Percentiles rank a stretch among this genome's conserved stretches.
Evolutionary conservation across 768 basidiomycete genomes (phyloP).

Genomic region (Russula dissimulans): DNA sequence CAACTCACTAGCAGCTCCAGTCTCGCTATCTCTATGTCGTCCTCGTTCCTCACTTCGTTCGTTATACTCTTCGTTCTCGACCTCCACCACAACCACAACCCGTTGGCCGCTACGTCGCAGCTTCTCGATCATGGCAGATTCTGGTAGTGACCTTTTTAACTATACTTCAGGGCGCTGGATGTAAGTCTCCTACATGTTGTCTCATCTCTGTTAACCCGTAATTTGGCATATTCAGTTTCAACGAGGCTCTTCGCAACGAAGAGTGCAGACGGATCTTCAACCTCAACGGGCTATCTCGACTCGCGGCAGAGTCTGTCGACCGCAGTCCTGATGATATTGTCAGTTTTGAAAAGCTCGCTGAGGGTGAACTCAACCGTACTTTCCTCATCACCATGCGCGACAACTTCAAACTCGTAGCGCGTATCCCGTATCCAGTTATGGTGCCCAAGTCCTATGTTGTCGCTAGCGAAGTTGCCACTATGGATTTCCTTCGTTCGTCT

Average conservation of each 20-base stretch:
- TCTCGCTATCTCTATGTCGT: too few species aligned
- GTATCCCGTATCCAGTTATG: slow-evolving; percentile 7
- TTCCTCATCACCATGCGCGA: slow-evolving; percentile 26
- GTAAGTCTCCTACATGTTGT: slow-evolving; percentile 19
- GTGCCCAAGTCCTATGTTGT: slow-evolving; percentile 25
- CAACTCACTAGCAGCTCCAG: too few species aligned
- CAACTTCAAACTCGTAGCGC: slow-evolving; percentile 23
- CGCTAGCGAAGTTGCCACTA: slow-evolving; percentile 28
- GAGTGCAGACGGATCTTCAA: slow-evolving; percentile 38
- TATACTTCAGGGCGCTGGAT: slow-evolving; percentile 25
- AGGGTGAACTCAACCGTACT: slow-evolving; percentile 29
- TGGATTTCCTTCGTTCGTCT: slow-evolving; percentile 22
- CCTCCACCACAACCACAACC: not conserved
- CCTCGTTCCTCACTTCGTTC: too few species aligned
- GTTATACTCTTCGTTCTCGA: not conserved
- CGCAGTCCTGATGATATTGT: slow-evolving; percentile 32
- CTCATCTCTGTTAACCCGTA: slow-evolving; percentile 6
- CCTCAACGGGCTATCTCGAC: slow-evolving; percentile 33
- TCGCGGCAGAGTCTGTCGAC: slow-evolving; percentile 36
- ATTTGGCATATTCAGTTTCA: slow-evolving; percentile 15
- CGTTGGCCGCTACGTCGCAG: not conserved
- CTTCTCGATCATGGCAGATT: not conserved
- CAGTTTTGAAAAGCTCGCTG: slow-evolving; percentile 34
- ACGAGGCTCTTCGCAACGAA: slow-evolving; percentile 33
- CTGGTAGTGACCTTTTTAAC: slow-evolving; percentile 19